Base-by-base conservation (phyloP, 805 yeast species). In the Candida morakotiae region DNA sequence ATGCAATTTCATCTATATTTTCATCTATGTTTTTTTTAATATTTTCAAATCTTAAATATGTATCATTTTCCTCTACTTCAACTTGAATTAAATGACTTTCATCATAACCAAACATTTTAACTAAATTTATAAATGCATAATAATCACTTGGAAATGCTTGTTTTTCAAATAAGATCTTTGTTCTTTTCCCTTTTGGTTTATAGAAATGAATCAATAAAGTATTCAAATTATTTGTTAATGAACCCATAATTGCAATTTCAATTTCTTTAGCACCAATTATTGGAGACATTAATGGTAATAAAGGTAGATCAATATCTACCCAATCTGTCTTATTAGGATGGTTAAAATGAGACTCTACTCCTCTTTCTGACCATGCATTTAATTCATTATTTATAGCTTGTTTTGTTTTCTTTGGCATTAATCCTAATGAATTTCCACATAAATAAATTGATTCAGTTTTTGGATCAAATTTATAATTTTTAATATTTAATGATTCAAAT, bases 401-500 rank as follows among this genome's bases (percentile, higher is more conserved):
- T 23, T 75, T 64, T 0, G 89, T 80, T 6, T 65, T 53, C 35
- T 60, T 65, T 0, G 98, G 97, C 89, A 87, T 84, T 41, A 89
- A 62, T 0, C 98, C 98, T 5, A 89, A 74, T n/a, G 96, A 87
- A 64, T 89, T 91, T 2, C 98, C 98, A 60, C 96, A 87, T 32
- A 89, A 66, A 54, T 89, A 91, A 16, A 73, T 66, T 9, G 75
- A 64, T 7, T 47, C 39, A 24, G 50, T 42, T 14, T 40, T 38
- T 6, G 47, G 46, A 15, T 33, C 31, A 25, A 42, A 45, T 8
- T 35, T 29, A 28, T 44, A 31, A 25, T 53, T 15, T 4, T 25
- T 49, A 19, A 79, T 53, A 0, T 84, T 89, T 46, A 85, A 58
- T 0, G 87, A 71, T 35, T 58, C 52, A 44, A 79, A 71, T 0